Evolutionary conservation across 805 yeast genomes (phyloP).

Genomic region (Ascoidea rubescens): DNA sequence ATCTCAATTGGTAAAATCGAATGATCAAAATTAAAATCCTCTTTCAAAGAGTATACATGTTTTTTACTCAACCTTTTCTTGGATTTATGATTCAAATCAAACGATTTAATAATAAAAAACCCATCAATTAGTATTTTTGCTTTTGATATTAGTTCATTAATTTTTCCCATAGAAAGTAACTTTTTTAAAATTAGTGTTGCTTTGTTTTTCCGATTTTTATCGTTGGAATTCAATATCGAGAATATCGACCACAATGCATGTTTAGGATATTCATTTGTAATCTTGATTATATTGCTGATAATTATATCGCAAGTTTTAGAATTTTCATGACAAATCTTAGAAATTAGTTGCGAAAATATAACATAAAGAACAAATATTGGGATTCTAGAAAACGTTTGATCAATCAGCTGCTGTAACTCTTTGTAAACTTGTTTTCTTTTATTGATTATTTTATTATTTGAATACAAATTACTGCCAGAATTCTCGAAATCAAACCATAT

Average conservation of each 20-base stretch:
- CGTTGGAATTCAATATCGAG: conserved; percentile 51
- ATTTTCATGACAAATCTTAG: conserved; percentile 60
- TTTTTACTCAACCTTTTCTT: conserved; percentile 10
- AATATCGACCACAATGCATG: conserved; percentile 79
- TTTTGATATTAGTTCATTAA: background rate
- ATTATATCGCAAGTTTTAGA: conserved; percentile 40
- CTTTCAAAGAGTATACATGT: conserved; percentile 16
- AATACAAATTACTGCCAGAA: background rate
- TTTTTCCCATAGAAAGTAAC: conserved; percentile 4
- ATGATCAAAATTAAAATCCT: conserved; percentile 29
- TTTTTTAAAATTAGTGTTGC: conserved; percentile 31
- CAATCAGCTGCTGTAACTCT: conserved; percentile 34
- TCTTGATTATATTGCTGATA: conserved; percentile 37
- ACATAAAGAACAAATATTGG: conserved; percentile 62
- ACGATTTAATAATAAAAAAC: background rate
- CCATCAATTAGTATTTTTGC: conserved; percentile 7
- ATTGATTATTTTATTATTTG: background rate
- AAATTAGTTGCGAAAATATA: conserved; percentile 73
- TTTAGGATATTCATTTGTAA: conserved; percentile 57
- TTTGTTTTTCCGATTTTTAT: conserved; percentile 27
- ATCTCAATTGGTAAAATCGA: conserved; percentile 30
- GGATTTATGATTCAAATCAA: conserved; percentile 4
- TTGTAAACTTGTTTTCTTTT: conserved; percentile 24
- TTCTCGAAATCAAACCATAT: conserved; percentile 76
- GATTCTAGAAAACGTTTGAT: conserved; percentile 26